phyloP scores from a whole-genome alignment of 164 flowering plant species.

The Magnolia changhungtana region DNA sequence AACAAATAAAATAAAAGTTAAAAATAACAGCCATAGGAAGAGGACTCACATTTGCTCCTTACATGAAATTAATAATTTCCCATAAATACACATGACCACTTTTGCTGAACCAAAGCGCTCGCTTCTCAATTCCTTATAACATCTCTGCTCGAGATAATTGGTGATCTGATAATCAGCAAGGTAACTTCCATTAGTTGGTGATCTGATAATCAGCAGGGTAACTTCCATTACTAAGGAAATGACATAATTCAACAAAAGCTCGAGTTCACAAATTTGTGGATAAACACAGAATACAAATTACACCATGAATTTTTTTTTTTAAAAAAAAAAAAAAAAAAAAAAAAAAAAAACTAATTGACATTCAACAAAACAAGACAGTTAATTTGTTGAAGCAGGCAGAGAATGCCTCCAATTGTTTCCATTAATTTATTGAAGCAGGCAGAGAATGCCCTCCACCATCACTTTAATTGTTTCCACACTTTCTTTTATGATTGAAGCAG shows the following conservation, averaged over 20 bases:
- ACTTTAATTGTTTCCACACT: no score
- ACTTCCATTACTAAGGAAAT: neutral
- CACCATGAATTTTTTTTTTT: neutral
- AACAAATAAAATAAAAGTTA: neutral
- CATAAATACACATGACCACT: constrained; percentile 64
- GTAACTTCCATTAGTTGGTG: constrained; percentile 23
- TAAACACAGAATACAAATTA: neutral
- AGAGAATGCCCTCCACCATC: no score
- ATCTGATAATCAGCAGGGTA: constrained; percentile 40
- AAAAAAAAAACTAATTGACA: no score
- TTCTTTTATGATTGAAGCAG: no score
- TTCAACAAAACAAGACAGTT: no score
- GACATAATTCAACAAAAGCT: no score
- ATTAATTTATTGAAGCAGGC: no score
- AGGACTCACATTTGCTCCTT: constrained; percentile 84
- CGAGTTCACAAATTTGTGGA: no score
- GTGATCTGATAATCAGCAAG: constrained; percentile 49
- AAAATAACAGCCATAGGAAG: neutral
- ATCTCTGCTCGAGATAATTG: constrained; percentile 60
- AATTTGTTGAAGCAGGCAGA: no score
- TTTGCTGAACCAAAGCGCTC: constrained; percentile 67
- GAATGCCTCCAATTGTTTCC: no score
- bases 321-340: no score
- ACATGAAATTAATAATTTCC: constrained; percentile 65
- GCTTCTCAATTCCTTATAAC: constrained; percentile 76